A percentile compares a stretch with the other conserved stretches of the same genome.
These are phyloP conservation scores for Thielaviopsis euricoi DNA, from an alignment of 2,329 filamentous ascomycete genomes.

Conservation along the genomic window DNA sequence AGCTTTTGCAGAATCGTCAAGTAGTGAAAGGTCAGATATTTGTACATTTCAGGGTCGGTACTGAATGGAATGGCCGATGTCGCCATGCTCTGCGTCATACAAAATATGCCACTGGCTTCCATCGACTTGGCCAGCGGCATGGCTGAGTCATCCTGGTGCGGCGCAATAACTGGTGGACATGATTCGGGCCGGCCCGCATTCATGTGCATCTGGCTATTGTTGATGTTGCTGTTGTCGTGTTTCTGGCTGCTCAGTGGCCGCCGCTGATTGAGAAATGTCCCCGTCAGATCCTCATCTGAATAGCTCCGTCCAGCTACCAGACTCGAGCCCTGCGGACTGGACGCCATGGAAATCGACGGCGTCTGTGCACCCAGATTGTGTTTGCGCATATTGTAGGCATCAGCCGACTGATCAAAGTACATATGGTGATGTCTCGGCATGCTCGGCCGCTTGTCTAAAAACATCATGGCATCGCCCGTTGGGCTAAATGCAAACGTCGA, in stretches of 20 bases:
- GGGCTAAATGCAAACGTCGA: conserved; percentile 46
- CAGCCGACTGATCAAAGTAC: background rate
- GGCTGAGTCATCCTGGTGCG: conserved; percentile 25
- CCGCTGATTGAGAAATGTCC: conserved; percentile 31
- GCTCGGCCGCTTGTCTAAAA: conserved; percentile 40
- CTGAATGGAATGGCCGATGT: conserved; percentile 39
- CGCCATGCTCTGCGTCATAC: conserved; percentile 45
- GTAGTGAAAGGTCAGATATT: conserved; percentile 39
- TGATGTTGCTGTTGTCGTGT: conserved; percentile 25
- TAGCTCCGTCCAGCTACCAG: conserved; percentile 44
- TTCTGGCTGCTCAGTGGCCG: conserved; percentile 18
- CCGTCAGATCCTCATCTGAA: conserved; percentile 47
- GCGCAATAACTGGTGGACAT: conserved; percentile 17
- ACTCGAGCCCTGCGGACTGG: conserved; percentile 31
- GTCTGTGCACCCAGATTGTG: conserved; percentile 20
- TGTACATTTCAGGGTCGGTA: conserved; percentile 33
- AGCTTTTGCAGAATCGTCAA: conserved; percentile 34
- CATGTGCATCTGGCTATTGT: conserved; percentile 13
- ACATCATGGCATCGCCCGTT: conserved; percentile 41
- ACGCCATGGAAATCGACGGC: conserved; percentile 27
- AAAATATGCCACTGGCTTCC: conserved; percentile 39
- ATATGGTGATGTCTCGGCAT: background rate
- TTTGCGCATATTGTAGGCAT: conserved; percentile 14
- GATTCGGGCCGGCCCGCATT: background rate
- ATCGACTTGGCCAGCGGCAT: conserved; percentile 42